These are phyloP conservation scores for Zygoascus bituminiphila DNA, from an alignment of 805 yeast genomes.

Conservation along the genomic window DNA sequence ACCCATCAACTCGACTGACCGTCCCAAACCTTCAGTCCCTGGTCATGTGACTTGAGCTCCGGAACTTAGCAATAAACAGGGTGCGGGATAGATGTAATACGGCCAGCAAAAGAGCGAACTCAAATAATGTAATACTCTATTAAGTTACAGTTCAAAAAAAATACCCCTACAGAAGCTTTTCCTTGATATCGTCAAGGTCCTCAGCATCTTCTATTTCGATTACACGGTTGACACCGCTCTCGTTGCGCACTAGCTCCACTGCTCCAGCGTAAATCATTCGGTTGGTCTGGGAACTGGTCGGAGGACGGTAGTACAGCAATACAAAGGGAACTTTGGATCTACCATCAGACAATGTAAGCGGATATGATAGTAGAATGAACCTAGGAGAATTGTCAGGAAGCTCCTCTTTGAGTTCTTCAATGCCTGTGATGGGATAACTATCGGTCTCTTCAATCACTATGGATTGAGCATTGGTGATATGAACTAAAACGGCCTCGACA, in stretches of 20 bases:
- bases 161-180: slow-evolving; percentile 7
- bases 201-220: slow-evolving; percentile 60
- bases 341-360: slow-evolving; percentile 62
- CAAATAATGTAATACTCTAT: neutral
- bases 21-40: too few species aligned
- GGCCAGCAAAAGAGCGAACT: too few species aligned
- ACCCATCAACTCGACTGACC: too few species aligned
- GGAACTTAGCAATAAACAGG: too few species aligned
- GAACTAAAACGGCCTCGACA: slow-evolving; percentile 44
- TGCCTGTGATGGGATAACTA: slow-evolving; percentile 24
- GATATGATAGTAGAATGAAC: slow-evolving; percentile 67
- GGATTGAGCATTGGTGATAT: slow-evolving; percentile 10
- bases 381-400: slow-evolving; percentile 79
- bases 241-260: slow-evolving; percentile 65
- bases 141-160: neutral
- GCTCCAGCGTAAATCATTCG: slow-evolving; percentile 92
- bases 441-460: slow-evolving; percentile 14
- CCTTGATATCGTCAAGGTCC: slow-evolving; percentile 54
- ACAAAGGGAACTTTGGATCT: slow-evolving; percentile 67
- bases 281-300: slow-evolving; percentile 70
- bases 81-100: too few species aligned
- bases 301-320: slow-evolving; percentile 81
- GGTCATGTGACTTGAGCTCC: neutral
- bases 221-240: slow-evolving; percentile 64
- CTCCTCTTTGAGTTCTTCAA: slow-evolving; percentile 63